Base-by-base conservation (phyloP, 306 rosid species). In the Oxytropis ochrocephala region DNA sequence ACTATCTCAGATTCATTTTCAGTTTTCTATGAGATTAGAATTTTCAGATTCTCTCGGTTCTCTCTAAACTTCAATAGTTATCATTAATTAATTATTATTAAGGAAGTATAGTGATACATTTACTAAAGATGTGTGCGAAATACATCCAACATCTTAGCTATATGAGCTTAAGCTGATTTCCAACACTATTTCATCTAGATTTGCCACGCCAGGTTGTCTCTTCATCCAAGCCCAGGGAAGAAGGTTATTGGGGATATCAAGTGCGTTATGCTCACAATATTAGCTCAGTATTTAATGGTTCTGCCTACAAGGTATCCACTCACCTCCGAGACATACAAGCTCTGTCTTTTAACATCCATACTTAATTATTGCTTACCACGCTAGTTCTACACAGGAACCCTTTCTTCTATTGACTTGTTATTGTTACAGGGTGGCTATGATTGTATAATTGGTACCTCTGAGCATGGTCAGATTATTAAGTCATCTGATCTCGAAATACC, bases 191-290 rank as follows among this genome's bases (percentile, higher is more conserved):
- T 78, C 66, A 56, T 82, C 64, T 79, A 88, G 97, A 85, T 81
- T 14, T 75, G 63, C 81, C 80, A 13, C 88, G 49, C 57, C 87
- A 87, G 67, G 81, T 88, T 73, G 96, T 84, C 69, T 78, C 91
- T 1, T 84, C 95, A 11, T 84, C 86, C 56, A 88, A 81, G 84
- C 96, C 99, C 8, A 75, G 88, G 85, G 94, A 93, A 81, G 96
- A 87, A 81, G 95, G 96, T 69, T 94, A 91, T 73, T 94, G 99
- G 99, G 99, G 99, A 27, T 94, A 94, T 83, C 88, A 73, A 85
- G 99, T 91, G 63, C 93, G 99, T 38, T 91, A 87, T 80, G 96
- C 99, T 42, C 90, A 86, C 69, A 85, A 85, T 78, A 43, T 94
- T 47, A 85, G 86, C 77, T 79, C 95, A 0, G 89, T 91, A 36